Evolutionary conservation across 768 basidiomycete genomes (phyloP).

Genomic region (Auriscalpium vulgare): DNA sequence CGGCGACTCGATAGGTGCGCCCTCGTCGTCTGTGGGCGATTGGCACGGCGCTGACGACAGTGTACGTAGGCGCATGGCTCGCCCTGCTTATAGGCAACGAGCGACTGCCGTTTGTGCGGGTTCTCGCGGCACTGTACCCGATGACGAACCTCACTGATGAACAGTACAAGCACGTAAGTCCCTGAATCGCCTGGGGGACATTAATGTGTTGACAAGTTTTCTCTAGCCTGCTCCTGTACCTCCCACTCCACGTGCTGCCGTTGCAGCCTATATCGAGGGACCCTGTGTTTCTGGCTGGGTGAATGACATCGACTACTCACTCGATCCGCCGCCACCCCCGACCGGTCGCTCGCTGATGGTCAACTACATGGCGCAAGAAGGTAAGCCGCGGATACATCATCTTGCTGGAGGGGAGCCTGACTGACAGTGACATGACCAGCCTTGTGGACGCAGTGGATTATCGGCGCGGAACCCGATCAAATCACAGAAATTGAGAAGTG

Average conservation of each 20-base stretch:
- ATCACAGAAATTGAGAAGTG: not conserved
- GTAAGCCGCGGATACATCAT: not conserved
- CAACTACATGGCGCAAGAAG: not conserved
- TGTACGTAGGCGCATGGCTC: not conserved
- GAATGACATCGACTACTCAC: not conserved
- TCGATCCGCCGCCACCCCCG: not conserved
- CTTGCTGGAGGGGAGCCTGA: not conserved
- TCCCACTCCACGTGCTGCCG: not conserved
- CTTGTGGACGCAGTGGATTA: not conserved
- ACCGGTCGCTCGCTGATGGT: not conserved
- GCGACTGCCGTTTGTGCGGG: not conserved
- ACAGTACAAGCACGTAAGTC: not conserved
- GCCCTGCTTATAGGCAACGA: not conserved
- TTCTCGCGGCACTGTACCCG: not conserved
- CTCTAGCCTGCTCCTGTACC: not conserved
- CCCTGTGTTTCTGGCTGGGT: not conserved
- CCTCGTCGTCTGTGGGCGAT: not conserved
- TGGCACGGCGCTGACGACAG: not conserved
- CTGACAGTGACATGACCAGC: not conserved
- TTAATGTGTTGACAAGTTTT: not conserved
- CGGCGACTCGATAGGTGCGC: not conserved
- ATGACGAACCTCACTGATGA: not conserved
- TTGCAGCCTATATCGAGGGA: not conserved
- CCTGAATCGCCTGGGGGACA: not conserved
- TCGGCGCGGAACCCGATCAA: not conserved